These are phyloP conservation scores for Amanita muscaria DNA, from an alignment of 768 basidiomycete species.

Conservation along the genomic window DNA sequence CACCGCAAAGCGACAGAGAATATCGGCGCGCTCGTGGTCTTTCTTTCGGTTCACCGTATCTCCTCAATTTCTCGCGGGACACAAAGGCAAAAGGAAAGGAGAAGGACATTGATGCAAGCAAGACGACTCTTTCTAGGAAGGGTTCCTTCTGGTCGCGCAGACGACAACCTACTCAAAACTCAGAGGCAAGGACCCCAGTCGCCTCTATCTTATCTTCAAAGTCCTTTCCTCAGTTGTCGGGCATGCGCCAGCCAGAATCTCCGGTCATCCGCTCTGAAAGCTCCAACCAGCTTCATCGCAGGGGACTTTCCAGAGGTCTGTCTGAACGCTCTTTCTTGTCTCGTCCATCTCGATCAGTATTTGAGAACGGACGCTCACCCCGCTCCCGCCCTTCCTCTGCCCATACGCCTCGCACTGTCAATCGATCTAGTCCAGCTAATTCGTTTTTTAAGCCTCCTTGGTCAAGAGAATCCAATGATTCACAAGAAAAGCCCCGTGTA, in stretches of 20 bases:
- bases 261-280: conserved; percentile 10
- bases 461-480: conserved; percentile 1
- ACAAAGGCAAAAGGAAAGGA: conserved; percentile 41
- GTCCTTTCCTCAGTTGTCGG: neutral
- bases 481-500: neutral
- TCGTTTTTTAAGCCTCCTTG: neutral
- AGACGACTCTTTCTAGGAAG: conserved; percentile 38
- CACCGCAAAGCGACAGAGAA: conserved; percentile 8
- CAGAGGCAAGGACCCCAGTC: conserved; percentile 18
- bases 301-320: conserved; percentile 8
- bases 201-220: conserved; percentile 21
- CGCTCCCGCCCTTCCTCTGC: neutral
- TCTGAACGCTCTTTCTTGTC: conserved; percentile 5
- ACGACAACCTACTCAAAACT: conserved; percentile 19
- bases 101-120: conserved; percentile 19
- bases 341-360: neutral
- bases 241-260: conserved; percentile 11
- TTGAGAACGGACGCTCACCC: neutral
- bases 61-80: conserved; percentile 28
- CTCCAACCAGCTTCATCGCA: conserved; percentile 13
- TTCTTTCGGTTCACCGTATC: conserved; percentile 43
- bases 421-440: neutral
- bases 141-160: conserved; percentile 63
- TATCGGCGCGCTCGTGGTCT: conserved; percentile 40
- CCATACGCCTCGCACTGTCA: neutral